These are phyloP conservation scores for Hygrophoropsis aurantiaca DNA, from an alignment of 768 basidiomycete genomes.

Conservation along the genomic window DNA sequence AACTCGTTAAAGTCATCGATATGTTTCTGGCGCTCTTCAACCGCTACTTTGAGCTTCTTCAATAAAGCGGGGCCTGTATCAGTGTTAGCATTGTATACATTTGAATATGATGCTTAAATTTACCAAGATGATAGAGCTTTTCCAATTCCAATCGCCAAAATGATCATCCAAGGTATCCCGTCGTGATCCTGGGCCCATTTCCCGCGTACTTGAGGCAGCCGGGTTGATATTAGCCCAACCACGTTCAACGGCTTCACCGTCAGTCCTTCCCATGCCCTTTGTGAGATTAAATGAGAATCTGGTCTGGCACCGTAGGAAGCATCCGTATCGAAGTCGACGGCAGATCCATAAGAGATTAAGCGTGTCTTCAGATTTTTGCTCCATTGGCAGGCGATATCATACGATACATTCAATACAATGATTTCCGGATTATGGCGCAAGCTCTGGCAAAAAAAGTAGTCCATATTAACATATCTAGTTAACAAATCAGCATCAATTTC, in stretches of 20 bases:
- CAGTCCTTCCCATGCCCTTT: conserved; percentile 25
- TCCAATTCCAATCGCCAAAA: conserved; percentile 34
- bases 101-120: too few species aligned
- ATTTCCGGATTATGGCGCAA: neutral
- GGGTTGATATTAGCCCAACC: conserved; percentile 34
- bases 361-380: conserved; percentile 3
- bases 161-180: conserved; percentile 36
- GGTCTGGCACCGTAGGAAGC: conserved; percentile 18
- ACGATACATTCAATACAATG: conserved; percentile 5
- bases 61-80: neutral
- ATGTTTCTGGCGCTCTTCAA: neutral
- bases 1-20: neutral
- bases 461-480: conserved; percentile 1
- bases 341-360: too few species aligned
- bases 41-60: neutral
- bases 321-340: too few species aligned
- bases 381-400: conserved; percentile 27
- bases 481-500: neutral
- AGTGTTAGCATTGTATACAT: too few species aligned
- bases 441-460: neutral
- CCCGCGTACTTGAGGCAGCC: conserved; percentile 26
- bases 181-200: conserved; percentile 33
- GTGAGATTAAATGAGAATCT: conserved; percentile 28
- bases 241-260: conserved; percentile 37
- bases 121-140: too few species aligned